Conservation (phyloP, 2,329 filamentous ascomycete genomes). For the Phaeophleospora eucalypticola region DNA sequence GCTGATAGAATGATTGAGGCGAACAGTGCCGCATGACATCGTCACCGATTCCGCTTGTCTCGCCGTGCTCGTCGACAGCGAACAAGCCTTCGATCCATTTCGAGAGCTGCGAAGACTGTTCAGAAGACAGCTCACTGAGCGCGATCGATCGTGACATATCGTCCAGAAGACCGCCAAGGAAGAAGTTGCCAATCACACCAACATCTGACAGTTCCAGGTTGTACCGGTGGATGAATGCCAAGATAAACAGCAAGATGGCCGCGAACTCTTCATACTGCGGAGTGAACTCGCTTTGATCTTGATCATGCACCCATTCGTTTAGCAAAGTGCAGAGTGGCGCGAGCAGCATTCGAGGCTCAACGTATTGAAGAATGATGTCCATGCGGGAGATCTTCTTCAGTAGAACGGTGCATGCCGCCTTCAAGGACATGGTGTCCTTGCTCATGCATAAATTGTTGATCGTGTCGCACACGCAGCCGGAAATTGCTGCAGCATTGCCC, state of each 20-base stretch:
- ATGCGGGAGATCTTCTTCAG: slow-evolving; percentile 67
- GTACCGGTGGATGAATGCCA: slow-evolving; percentile 74
- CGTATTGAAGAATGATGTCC: slow-evolving; percentile 73
- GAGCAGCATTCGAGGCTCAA: slow-evolving; percentile 64
- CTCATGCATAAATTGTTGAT: slow-evolving; percentile 61
- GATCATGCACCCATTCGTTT: slow-evolving; percentile 76
- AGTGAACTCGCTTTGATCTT: slow-evolving; percentile 77
- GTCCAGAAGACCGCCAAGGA: slow-evolving; percentile 63
- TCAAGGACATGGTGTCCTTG: slow-evolving; percentile 77
- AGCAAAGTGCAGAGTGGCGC: slow-evolving; percentile 70
- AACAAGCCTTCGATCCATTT: slow-evolving; percentile 78
- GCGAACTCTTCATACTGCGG: slow-evolving; percentile 84
- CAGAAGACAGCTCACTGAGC: slow-evolving; percentile 59
- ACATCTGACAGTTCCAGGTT: slow-evolving; percentile 60
- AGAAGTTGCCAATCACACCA: slow-evolving; percentile 61
- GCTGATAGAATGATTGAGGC: slow-evolving; percentile 75
- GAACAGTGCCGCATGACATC: slow-evolving; percentile 78
- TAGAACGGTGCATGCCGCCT: slow-evolving; percentile 68
- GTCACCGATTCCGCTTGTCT: slow-evolving; percentile 65
- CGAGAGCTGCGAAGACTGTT: slow-evolving; percentile 61
- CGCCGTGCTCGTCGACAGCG: slow-evolving; percentile 57
- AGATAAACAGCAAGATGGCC: slow-evolving; percentile 66
- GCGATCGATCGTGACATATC: slow-evolving; percentile 56
- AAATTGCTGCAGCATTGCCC: slow-evolving; percentile 83
- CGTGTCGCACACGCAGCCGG: slow-evolving; percentile 57